Evolutionary conservation across 108 stramenopile species (phyloP).

Genomic region (Nitzschia inconspicua): DNA sequence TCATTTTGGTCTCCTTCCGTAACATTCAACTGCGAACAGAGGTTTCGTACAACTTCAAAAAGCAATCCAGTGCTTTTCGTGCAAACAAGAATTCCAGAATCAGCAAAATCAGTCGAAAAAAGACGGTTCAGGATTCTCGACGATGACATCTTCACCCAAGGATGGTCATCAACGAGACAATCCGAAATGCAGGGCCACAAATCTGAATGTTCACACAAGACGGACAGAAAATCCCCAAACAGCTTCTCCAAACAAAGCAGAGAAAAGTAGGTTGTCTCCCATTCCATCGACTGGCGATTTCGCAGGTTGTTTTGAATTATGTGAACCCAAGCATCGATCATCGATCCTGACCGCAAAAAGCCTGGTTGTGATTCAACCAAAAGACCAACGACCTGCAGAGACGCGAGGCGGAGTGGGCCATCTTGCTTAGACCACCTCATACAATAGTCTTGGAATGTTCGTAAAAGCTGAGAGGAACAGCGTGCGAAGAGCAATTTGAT

Average conservation of each 20-base stretch:
- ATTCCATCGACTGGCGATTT: constrained; percentile 25
- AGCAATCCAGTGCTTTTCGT: constrained; percentile 40
- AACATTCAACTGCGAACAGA: constrained; percentile 61
- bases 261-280: constrained; percentile 73
- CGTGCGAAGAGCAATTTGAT: constrained; percentile 56
- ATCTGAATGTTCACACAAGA: constrained; percentile 17
- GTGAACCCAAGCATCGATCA: constrained; percentile 26
- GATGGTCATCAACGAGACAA: constrained; percentile 57
- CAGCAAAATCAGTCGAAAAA: constrained; percentile 22
- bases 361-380: constrained; percentile 63
- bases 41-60: constrained; percentile 60
- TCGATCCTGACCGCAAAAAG: constrained; percentile 51
- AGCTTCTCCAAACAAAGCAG: constrained; percentile 70
- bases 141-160: constrained; percentile 71
- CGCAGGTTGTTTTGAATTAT: constrained; percentile 8
- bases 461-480: constrained; percentile 51
- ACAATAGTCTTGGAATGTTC: constrained; percentile 61
- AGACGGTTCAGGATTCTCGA: constrained; percentile 51
- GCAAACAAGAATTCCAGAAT: constrained; percentile 28
- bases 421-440: constrained; percentile 59
- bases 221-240: background rate
- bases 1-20: constrained; percentile 62
- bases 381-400: constrained; percentile 75
- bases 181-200: constrained; percentile 55
- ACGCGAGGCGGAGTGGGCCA: constrained; percentile 46